Percentiles rank a stretch among this genome's conserved stretches.
These are phyloP conservation scores for Pyronema omphalodes DNA, from an alignment of 495 filamentous ascomycete genomes.

Conservation along the genomic window DNA sequence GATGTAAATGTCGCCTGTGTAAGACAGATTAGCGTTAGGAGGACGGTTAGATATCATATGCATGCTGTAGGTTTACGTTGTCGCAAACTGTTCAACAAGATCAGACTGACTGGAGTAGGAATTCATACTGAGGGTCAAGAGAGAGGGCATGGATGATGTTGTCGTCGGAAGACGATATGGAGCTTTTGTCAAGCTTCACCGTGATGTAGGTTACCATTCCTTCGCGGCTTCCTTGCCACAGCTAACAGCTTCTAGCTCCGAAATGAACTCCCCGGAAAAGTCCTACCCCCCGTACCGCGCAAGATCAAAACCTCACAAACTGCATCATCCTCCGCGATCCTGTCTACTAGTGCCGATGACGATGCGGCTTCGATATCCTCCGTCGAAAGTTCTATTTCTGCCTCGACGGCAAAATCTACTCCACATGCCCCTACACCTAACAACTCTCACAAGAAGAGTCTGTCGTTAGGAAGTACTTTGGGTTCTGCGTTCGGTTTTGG, in stretches of 20 bases:
- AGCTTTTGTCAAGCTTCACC: conserved; percentile 66
- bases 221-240: neutral
- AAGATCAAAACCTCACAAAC: conserved; percentile 69
- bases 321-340: conserved; percentile 28
- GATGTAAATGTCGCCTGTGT: conserved; percentile 92
- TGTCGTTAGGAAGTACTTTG: conserved; percentile 21
- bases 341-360: conserved; percentile 26
- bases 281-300: conserved; percentile 66
- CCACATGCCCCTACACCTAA: neutral
- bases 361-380: conserved; percentile 65
- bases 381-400: conserved; percentile 31
- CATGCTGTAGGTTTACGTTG: conserved; percentile 55
- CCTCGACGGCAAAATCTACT: neutral
- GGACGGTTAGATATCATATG: conserved; percentile 74
- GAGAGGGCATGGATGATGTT: conserved; percentile 46
- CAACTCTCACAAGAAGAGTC: conserved; percentile 10
- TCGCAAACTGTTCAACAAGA: neutral
- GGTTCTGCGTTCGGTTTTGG: conserved; percentile 26
- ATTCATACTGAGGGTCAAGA: conserved; percentile 71
- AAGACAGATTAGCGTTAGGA: conserved; percentile 57
- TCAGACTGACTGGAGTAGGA: conserved; percentile 35
- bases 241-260: conserved; percentile 34
- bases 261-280: conserved; percentile 76
- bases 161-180: conserved; percentile 76
- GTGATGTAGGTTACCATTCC: conserved; percentile 23